A percentile compares a stretch with the other conserved stretches of the same genome.
phyloP scores from a whole-genome alignment of 1,284 basidiomycete species.

The Rhodotorula sp. region DNA sequence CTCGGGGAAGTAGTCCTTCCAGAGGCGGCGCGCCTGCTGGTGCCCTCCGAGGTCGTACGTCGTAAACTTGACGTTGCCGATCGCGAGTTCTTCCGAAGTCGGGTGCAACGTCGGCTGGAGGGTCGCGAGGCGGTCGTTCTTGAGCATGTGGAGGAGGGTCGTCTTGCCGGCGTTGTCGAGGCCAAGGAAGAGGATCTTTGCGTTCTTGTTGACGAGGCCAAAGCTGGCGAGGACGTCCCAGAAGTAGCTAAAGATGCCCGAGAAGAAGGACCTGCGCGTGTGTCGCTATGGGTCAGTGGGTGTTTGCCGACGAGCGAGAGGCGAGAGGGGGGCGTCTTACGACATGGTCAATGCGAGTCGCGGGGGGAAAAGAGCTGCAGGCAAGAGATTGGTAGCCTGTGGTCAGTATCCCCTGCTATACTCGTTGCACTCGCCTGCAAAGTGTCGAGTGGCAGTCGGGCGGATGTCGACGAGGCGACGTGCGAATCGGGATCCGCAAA shows the following conservation, averaged over 20 bases:
- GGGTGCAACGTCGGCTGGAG: slow-evolving; percentile 98
- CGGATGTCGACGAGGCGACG: too few relatives aligned
- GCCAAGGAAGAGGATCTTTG: slow-evolving; percentile 98
- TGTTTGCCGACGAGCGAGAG: background rate
- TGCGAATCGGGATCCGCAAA: too few relatives aligned
- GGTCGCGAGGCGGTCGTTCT: slow-evolving; percentile 97
- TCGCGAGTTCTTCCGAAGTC: slow-evolving; percentile 98
- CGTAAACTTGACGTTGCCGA: slow-evolving; percentile 98
- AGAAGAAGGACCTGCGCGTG: slow-evolving; percentile 9
- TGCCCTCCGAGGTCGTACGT: slow-evolving; percentile 99
- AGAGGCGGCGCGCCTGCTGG: slow-evolving; percentile 94
- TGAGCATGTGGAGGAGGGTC: slow-evolving; percentile 99
- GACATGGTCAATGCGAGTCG: background rate
- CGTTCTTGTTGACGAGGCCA: slow-evolving; percentile 95
- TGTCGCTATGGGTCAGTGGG: background rate
- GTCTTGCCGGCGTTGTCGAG: slow-evolving; percentile 92
- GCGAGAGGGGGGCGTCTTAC: background rate
- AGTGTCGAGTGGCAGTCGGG: too few relatives aligned
- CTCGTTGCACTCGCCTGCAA: too few relatives aligned
- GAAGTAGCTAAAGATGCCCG: slow-evolving; percentile 70
- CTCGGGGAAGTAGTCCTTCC: slow-evolving; percentile 99
- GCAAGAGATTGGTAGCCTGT: background rate
- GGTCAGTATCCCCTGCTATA: too few relatives aligned
- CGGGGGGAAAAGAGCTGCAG: background rate
- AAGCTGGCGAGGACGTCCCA: slow-evolving; percentile 89